phyloP scores from a whole-genome alignment of 2,329 filamentous ascomycete genomes.

The Fusarium nurragi region DNA sequence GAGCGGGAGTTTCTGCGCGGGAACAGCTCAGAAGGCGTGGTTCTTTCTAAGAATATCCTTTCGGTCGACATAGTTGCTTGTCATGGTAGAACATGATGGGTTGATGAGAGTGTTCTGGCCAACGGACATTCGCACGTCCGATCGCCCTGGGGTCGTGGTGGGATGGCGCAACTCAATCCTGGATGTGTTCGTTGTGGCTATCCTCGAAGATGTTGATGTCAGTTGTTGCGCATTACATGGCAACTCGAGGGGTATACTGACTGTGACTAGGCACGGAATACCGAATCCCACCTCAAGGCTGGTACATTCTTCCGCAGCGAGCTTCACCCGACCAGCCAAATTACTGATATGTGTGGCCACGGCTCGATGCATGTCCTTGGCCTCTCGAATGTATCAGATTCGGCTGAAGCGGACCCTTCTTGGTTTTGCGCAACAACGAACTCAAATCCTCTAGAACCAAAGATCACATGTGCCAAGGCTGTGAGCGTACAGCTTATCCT shows the following conservation, averaged over 20 bases:
- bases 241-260: constrained; percentile 37
- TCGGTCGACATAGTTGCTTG: constrained; percentile 49
- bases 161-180: constrained; percentile 94
- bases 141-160: constrained; percentile 84
- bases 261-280: constrained; percentile 70
- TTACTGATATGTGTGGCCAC: constrained; percentile 86
- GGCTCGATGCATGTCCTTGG: constrained; percentile 87
- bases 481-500: constrained; percentile 86
- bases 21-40: constrained; percentile 94
- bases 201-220: constrained; percentile 92
- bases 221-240: constrained; percentile 43
- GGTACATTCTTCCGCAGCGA: constrained; percentile 86
- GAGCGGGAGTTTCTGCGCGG: constrained; percentile 87
- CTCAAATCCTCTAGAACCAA: constrained; percentile 67
- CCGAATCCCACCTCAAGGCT: constrained; percentile 86
- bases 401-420: constrained; percentile 67
- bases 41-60: constrained; percentile 75
- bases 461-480: constrained; percentile 75
- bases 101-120: constrained; percentile 99
- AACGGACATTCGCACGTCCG: constrained; percentile 78
- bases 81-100: constrained; percentile 81
- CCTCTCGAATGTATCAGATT: constrained; percentile 72
- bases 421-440: constrained; percentile 71
- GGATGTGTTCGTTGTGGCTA: constrained; percentile 88
- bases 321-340: constrained; percentile 79